A percentile compares a stretch with the other conserved stretches of the same genome.
These are phyloP conservation scores for Fusarium keratoplasticum DNA, from an alignment of 2,329 filamentous ascomycete species.

Conservation along the genomic window DNA sequence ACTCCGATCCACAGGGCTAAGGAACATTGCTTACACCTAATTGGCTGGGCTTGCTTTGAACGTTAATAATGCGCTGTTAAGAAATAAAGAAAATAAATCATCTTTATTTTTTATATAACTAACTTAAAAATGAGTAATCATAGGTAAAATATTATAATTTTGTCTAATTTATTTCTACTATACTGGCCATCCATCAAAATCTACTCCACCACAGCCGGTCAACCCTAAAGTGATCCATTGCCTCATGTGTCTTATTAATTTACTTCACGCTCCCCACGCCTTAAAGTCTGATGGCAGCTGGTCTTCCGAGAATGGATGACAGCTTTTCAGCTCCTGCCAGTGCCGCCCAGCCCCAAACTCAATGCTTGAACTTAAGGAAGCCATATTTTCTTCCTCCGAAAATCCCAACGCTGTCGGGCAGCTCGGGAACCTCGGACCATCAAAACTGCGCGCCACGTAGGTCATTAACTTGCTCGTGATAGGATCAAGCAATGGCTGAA, in stretches of 20 bases:
- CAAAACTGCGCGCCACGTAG: not conserved
- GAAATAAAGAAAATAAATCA: too few relatives aligned
- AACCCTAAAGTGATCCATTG: too few relatives aligned
- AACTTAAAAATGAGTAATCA: too few relatives aligned
- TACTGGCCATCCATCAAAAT: too few relatives aligned
- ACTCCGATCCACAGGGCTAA: conserved; percentile 14
- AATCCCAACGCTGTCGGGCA: not conserved
- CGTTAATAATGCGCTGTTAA: too few relatives aligned
- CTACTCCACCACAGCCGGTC: too few relatives aligned
- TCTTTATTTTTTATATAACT: too few relatives aligned
- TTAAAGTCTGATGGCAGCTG: not conserved
- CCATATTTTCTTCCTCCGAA: not conserved
- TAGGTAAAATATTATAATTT: too few relatives aligned
- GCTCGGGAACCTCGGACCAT: not conserved
- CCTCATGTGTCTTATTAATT: too few relatives aligned
- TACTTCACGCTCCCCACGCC: not conserved
- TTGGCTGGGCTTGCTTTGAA: not conserved
- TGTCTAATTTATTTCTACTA: too few relatives aligned
- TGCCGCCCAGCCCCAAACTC: not conserved
- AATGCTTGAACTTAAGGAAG: not conserved
- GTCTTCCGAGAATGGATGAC: not conserved
- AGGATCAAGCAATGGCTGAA: not conserved
- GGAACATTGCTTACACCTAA: not conserved
- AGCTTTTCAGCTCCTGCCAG: not conserved
- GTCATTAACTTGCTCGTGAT: not conserved